phyloP scores from a whole-genome alignment of 2,329 filamentous ascomycete genomes.

The Bertia moriformis region DNA sequence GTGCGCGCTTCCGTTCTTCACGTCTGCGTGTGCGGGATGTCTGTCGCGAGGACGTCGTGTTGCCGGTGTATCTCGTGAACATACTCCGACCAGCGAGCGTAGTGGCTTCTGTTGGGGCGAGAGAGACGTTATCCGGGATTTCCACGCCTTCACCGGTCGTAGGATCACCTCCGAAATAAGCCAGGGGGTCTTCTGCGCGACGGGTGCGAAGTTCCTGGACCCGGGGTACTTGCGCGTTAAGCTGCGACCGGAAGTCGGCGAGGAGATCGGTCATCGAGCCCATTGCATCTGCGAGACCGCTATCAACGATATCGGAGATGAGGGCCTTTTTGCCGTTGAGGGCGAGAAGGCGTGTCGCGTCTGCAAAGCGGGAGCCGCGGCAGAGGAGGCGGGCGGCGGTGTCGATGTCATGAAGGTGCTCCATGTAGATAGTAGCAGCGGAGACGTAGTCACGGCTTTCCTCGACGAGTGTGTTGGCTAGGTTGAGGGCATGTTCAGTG shows the following conservation, averaged over 20 bases:
- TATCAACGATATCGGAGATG: conserved; percentile 57
- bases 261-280: conserved; percentile 77
- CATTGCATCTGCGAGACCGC: conserved; percentile 66
- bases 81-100: conserved; percentile 18
- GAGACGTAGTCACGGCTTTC: conserved; percentile 63
- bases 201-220: conserved; percentile 69
- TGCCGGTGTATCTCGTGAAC: conserved; percentile 83
- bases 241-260: conserved; percentile 78
- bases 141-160: conserved; percentile 39
- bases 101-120: conserved; percentile 44
- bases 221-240: conserved; percentile 72
- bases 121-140: conserved; percentile 79
- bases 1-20: conserved; percentile 87
- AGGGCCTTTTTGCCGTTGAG: conserved; percentile 45
- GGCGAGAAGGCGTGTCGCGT: conserved; percentile 68
- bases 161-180: conserved; percentile 72
- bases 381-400: conserved; percentile 65
- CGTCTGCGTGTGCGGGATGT: conserved; percentile 63
- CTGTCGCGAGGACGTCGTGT: conserved; percentile 61
- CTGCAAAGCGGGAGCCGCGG: conserved; percentile 73
- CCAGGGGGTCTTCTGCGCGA: conserved; percentile 71
- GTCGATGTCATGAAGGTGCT: conserved; percentile 63
- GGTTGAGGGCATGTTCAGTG: conserved; percentile 50
- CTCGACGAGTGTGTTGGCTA: conserved; percentile 70
- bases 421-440: conserved; percentile 66